Evolutionary conservation across 1,284 basidiomycete genomes (phyloP).

Genomic region (Baeospora myosura): DNA sequence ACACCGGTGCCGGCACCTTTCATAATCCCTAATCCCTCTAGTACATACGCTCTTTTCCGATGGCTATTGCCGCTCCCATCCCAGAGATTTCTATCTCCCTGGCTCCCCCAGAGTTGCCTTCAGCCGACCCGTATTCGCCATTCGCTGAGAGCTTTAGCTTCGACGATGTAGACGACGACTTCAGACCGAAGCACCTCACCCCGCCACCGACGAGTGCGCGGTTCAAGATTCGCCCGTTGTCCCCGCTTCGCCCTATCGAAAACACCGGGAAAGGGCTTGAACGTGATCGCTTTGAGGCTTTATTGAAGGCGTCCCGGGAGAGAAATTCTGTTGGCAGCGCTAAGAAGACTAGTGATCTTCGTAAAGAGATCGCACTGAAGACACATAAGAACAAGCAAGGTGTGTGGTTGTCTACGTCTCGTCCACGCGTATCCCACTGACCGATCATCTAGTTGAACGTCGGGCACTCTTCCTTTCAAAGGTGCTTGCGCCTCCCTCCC

Average conservation of each 20-base stretch:
- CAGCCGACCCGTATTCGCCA: slow-evolving; percentile 54
- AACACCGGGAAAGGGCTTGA: slow-evolving; percentile 48
- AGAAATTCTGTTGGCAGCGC: slow-evolving; percentile 36
- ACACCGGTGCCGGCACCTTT: slow-evolving; percentile 44
- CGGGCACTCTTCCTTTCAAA: slow-evolving; percentile 70
- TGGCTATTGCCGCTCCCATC: slow-evolving; percentile 42
- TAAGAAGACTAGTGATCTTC: slow-evolving; percentile 51
- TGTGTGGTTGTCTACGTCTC: slow-evolving; percentile 26
- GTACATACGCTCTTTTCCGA: slow-evolving; percentile 17
- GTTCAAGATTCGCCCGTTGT: slow-evolving; percentile 31
- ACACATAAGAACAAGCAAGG: slow-evolving; percentile 69
- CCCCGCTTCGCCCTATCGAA: slow-evolving; percentile 43
- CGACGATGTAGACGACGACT: slow-evolving; percentile 38
- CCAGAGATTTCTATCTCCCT: slow-evolving; percentile 64
- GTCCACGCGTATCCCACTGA: slow-evolving; percentile 9
- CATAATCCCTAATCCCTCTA: slow-evolving; percentile 20
- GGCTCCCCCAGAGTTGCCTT: slow-evolving; percentile 45
- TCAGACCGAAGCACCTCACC: slow-evolving; percentile 49
- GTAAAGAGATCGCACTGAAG: slow-evolving; percentile 68
- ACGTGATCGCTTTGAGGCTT: slow-evolving; percentile 51
- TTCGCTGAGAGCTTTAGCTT: slow-evolving; percentile 29
- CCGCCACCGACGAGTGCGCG: slow-evolving; percentile 43
- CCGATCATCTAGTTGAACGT: slow-evolving; percentile 47
- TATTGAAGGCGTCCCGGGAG: slow-evolving; percentile 52
- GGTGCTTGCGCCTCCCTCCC: slow-evolving; percentile 57